Percentiles rank a stretch among this genome's conserved stretches.
phyloP scores from a whole-genome alignment of 495 filamentous ascomycete species.

The Aspergillus cavernicola region DNA sequence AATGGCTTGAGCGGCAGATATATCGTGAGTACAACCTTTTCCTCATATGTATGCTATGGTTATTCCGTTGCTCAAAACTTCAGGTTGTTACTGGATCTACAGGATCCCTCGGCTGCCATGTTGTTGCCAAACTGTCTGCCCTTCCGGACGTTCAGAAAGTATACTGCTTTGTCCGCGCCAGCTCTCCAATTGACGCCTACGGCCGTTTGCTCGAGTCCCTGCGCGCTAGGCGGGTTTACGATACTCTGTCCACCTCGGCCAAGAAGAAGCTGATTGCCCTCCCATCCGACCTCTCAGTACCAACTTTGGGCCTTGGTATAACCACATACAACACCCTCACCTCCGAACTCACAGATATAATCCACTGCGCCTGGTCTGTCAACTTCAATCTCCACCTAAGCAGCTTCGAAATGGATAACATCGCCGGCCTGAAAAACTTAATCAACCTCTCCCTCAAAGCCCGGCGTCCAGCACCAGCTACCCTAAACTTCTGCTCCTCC shows the following conservation, averaged over 20 bases:
- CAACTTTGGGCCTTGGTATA: conserved; percentile 42
- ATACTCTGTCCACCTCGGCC: conserved; percentile 13
- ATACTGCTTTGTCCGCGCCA: conserved; percentile 56
- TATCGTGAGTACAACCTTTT: conserved; percentile 12
- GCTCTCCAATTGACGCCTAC: conserved; percentile 39
- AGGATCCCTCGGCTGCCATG: conserved; percentile 25
- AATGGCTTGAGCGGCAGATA: conserved; percentile 18
- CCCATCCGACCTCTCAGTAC: conserved; percentile 34
- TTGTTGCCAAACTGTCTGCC: conserved; percentile 17
- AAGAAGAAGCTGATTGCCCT: conserved; percentile 39
- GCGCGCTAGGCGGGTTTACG: conserved; percentile 23
- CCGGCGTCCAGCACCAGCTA: conserved; percentile 24
- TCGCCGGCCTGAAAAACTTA: conserved; percentile 53
- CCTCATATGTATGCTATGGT: neutral
- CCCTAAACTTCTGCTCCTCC: conserved; percentile 60
- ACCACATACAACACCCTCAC: conserved; percentile 35
- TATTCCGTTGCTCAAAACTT: conserved; percentile 2
- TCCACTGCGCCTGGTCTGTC: conserved; percentile 70
- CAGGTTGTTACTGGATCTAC: conserved; percentile 26
- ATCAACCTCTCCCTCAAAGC: conserved; percentile 48
- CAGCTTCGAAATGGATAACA: conserved; percentile 55
- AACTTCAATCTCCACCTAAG: conserved; percentile 62
- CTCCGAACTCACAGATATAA: conserved; percentile 42
- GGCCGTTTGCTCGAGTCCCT: conserved; percentile 50
- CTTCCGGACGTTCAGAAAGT: conserved; percentile 34